Evolutionary conservation across 1,139 yeast species (phyloP).

Genomic region (Cylindricascospora bacillispora): DNA sequence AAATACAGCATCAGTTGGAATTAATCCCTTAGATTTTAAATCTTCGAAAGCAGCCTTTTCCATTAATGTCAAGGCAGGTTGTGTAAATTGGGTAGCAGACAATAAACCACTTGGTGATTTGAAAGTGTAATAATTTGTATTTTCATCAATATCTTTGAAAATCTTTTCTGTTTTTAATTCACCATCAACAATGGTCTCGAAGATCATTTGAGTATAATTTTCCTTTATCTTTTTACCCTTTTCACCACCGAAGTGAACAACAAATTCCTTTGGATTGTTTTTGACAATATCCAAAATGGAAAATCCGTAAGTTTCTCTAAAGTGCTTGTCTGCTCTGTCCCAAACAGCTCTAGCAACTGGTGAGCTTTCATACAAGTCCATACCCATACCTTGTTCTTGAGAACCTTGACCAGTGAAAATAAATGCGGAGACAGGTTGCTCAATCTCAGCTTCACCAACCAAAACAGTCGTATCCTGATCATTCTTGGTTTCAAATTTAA

Average conservation of each 20-base stretch:
- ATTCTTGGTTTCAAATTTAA: conserved; percentile 82
- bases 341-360: conserved; percentile 91
- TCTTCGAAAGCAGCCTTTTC: conserved; percentile 99
- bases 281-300: conserved; percentile 89
- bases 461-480: conserved; percentile 71
- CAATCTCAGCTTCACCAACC: conserved; percentile 94
- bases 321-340: conserved; percentile 95
- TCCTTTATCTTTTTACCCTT: conserved; percentile 92
- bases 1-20: conserved; percentile 85
- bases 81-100: conserved; percentile 97
- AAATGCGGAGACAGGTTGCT: conserved; percentile 92
- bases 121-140: conserved; percentile 77
- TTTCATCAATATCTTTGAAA: conserved; percentile 78
- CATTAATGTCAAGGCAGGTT: conserved; percentile 98
- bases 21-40: conserved; percentile 88
- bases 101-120: conserved; percentile 88
- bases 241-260: conserved; percentile 96
- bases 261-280: conserved; percentile 90
- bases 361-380: conserved; percentile 88
- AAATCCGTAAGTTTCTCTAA: conserved; percentile 89
- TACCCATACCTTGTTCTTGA: conserved; percentile 99
- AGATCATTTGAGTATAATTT: conserved; percentile 93
- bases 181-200: conserved; percentile 86
- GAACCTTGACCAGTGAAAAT: conserved; percentile 99
- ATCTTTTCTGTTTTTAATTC: conserved; percentile 82